phyloP scores from a whole-genome alignment of 495 filamentous ascomycete species.

The Penicillium flavigenum region DNA sequence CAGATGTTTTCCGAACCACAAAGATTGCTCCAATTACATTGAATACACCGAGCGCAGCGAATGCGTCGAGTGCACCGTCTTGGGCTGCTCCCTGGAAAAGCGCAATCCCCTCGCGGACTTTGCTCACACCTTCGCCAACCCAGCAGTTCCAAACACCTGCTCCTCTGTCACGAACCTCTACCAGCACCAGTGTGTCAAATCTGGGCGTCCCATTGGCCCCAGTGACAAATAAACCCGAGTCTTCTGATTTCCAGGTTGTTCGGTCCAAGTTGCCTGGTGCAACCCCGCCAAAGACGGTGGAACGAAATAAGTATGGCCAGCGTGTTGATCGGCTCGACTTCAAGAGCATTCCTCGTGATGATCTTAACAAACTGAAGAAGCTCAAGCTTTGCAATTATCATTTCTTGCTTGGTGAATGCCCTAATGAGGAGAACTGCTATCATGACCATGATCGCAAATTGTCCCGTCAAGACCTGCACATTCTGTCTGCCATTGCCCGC shows the following conservation, averaged over 20 bases:
- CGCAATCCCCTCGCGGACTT: conserved; percentile 33
- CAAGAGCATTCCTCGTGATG: conserved; percentile 55
- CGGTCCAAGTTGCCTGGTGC: conserved; percentile 55
- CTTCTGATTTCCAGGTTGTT: conserved; percentile 40
- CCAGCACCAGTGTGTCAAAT: conserved; percentile 42
- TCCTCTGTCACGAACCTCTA: conserved; percentile 40
- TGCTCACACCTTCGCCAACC: conserved; percentile 46
- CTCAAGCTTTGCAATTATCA: conserved; percentile 86
- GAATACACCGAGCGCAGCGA: background rate
- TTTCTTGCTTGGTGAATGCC: conserved; percentile 73
- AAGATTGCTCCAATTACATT: conserved; percentile 46
- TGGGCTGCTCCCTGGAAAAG: conserved; percentile 41
- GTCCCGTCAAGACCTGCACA: conserved; percentile 62
- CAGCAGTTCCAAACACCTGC: conserved; percentile 35
- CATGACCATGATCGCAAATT: conserved; percentile 75
- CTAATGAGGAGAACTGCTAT: conserved; percentile 63
- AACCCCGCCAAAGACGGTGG: conserved; percentile 51
- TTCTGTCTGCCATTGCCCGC: conserved; percentile 68
- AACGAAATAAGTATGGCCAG: conserved; percentile 73
- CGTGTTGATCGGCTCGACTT: conserved; percentile 61
- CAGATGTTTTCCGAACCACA: conserved; percentile 63
- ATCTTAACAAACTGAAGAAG: conserved; percentile 60
- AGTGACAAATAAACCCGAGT: conserved; percentile 31
- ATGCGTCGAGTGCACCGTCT: conserved; percentile 29
- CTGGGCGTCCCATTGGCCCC: conserved; percentile 36